These are phyloP conservation scores for Ceratocystis harringtonii DNA, from an alignment of 2,329 filamentous ascomycete genomes.

Conservation along the genomic window DNA sequence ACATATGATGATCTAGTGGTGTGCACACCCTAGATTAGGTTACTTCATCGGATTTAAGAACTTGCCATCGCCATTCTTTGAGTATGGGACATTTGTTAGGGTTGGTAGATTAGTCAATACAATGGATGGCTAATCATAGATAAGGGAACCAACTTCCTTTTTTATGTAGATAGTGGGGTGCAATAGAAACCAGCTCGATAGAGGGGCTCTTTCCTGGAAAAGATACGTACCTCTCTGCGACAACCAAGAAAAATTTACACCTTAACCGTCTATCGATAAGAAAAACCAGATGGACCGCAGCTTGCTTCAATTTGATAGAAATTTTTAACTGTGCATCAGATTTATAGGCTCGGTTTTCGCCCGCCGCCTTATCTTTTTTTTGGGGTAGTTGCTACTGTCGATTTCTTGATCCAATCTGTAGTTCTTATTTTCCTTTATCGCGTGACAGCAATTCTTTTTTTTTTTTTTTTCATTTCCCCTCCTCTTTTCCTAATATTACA, in stretches of 20 bases:
- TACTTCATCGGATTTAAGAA: no score
- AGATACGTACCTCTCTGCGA: not conserved
- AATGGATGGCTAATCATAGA: no score
- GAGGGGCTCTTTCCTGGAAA: not conserved
- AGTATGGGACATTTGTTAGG: no score
- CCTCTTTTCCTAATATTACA: not conserved
- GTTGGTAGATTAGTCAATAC: no score
- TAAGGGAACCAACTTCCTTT: no score
- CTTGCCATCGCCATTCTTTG: no score
- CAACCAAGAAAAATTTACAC: not conserved
- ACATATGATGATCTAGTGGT: no score
- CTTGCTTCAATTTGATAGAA: not conserved
- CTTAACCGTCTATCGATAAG: not conserved
- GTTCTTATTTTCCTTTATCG: not conserved
- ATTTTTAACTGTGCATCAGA: not conserved
- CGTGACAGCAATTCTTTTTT: not conserved
- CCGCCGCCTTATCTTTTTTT: constrained; percentile 4
- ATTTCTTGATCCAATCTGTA: not conserved
- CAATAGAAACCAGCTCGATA: not conserved
- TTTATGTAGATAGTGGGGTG: no score
- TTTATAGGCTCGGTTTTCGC: constrained; percentile 15
- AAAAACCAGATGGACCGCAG: not conserved
- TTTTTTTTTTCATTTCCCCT: not conserved
- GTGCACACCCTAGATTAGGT: no score
- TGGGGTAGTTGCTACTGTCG: not conserved